Evolutionary conservation across 768 basidiomycete genomes (phyloP).

Genomic region (Gelatoporia subvermispora): DNA sequence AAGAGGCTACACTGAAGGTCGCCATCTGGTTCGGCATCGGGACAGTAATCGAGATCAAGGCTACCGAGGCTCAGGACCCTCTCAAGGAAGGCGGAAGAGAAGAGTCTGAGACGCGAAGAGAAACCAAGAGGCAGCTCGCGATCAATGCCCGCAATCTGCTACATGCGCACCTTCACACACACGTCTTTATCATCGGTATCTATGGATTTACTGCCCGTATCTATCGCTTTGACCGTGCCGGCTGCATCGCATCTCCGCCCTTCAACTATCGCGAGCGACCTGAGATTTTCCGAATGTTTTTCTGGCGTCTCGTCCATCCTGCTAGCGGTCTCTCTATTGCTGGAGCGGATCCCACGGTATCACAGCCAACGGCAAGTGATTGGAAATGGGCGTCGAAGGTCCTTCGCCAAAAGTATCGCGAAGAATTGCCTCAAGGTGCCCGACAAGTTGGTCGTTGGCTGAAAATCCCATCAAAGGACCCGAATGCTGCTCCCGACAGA

Average conservation of each 20-base stretch:
- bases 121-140: conserved; percentile 9
- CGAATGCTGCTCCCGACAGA: neutral
- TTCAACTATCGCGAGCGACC: neutral
- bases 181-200: conserved; percentile 9
- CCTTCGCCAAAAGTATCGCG: neutral
- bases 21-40: too few relatives aligned
- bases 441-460: neutral
- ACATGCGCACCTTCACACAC: conserved; percentile 3
- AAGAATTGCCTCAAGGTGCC: neutral
- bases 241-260: conserved; percentile 1
- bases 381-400: neutral
- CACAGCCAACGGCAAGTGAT: neutral
- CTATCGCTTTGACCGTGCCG: conserved; percentile 11
- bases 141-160: conserved; percentile 9
- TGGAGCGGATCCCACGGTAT: conserved; percentile 1
- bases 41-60: too few relatives aligned
- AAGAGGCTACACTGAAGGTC: too few relatives aligned
- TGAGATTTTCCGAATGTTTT: conserved; percentile 2
- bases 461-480: neutral
- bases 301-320: conserved; percentile 13
- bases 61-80: too few relatives aligned
- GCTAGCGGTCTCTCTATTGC: neutral
- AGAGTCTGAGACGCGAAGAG: neutral
- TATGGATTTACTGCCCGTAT: conserved; percentile 6
- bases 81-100: neutral